Base-by-base conservation (phyloP, 2,329 filamentous ascomycete genomes). In the Colletotrichum echinochloae region DNA sequence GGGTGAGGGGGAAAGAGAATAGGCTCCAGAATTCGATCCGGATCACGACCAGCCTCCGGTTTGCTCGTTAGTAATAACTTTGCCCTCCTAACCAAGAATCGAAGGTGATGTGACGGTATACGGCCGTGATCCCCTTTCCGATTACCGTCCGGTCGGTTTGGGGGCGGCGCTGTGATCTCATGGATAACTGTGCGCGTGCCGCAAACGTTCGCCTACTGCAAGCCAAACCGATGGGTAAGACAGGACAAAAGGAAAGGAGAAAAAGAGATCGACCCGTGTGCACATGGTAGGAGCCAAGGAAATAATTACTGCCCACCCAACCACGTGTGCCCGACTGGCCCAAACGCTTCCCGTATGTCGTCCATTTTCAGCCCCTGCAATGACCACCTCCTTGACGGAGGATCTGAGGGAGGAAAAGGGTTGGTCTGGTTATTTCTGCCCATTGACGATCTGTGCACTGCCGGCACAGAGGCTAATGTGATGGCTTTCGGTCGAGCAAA, bases 301-400 rank as follows among this genome's bases (percentile, higher is more conserved):
- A 39, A 28, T 39, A 41, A 39, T n/a, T 39, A 39, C 33, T 30
- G 59, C 33, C 59, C 23, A 30, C 33, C 33, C 56, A 30, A 23
- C 41, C 57, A 49, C n/a, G 18, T 41, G 39, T 20, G 41, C 16
- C 41, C 41, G 11, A 44, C 41, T 44, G 18, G 9, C 16, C 20
- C 5, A 44, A 44, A 20, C 6, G 41, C 20, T 26, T 18, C 23
- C 48, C 20, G 16, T 12, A 30, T 33, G 35, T n/a, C 54, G 54
- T 28, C 48, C 26, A 46, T 46, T 26, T 62, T 52, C 67, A 67
- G 64, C 64, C 51, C 52, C 57, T 67, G 56, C 62, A 66, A 56
- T 60, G 62, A 60, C 62, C 66, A 66, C 49, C 62, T 35, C 20
- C n/a, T n/a, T 33, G 44, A 41, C 65, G n/a, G 35, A 35, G 26